Evolutionary conservation across 306 rosid species (phyloP), one percentile per base, ranked within the genome.

Genomic region (Macrotyloma uniflorum): DNA sequence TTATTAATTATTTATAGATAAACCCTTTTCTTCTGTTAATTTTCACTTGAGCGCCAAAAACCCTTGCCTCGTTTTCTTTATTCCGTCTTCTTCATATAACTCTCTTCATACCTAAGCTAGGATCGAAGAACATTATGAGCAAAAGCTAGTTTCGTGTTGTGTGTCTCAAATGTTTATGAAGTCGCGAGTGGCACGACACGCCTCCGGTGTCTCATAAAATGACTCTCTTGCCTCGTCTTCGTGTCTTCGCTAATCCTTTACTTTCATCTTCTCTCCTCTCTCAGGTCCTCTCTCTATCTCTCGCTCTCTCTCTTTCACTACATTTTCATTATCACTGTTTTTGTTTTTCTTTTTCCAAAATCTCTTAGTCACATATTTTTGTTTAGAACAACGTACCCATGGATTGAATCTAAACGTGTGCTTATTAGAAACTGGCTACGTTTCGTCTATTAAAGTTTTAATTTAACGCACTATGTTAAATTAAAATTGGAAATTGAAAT

Each of bases 211-310:
- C 18, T 10, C 50, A 19, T 67, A 55, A 74, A 42, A 86, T 86
- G 87, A 3, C 67, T 26, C 47, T 80, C 38, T 78, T 67, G 12
- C 47, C 63, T 58, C 85, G 85, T 65, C 61, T 80, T 15, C 79
- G 70, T 57, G 0, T 33, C 28, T 58, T 78, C 18, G 70, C 85
- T 57, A 81, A 80, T 16, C 84, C 84, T 65, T 26, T 67, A 30
- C 71, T 68, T 71, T 72, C 71, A 10, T 82, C 81, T 49, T 80
- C 38, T 20, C 62, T 57, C 3, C 64, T 58, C 36, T 50, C 8
- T 53, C 85, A 81, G 90, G 90, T 86, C 4, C 18, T 72, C 53
- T 67, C 22, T 67, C 66, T 47, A 72, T 57, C 57, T 45, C 26
- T 85, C 42, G 19, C 14, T 71, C 5, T 6, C 2, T 47, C 1